phyloP scores from a whole-genome alignment of 164 flowering plant genomes.

The Piper betle region DNA sequence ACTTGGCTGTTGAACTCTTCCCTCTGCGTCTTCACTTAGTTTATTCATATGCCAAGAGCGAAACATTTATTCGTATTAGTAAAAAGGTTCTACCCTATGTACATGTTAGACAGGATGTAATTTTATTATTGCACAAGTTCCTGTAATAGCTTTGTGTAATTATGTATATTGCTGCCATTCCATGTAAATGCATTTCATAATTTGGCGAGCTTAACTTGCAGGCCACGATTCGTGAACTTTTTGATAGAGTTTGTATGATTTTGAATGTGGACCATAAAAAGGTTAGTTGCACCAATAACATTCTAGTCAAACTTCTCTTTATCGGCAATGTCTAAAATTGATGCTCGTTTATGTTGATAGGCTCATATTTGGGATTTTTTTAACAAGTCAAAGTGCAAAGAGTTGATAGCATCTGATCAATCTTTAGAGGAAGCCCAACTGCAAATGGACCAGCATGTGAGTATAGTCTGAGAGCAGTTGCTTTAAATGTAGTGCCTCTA shows the following conservation, averaged over 20 bases:
- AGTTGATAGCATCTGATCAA: slow-evolving; percentile 24
- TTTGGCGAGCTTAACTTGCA: slow-evolving; percentile 17
- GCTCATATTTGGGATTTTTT: slow-evolving; percentile 72
- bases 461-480: slow-evolving; percentile 10
- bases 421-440: slow-evolving; percentile 58
- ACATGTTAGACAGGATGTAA: too few species aligned
- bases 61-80: slow-evolving; percentile 47
- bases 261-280: slow-evolving; percentile 39
- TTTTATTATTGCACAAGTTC: neutral
- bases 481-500: neutral
- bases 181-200: neutral
- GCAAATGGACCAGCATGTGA: slow-evolving; percentile 91
- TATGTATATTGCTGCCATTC: neutral
- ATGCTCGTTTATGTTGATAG: slow-evolving; percentile 23
- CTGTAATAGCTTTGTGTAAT: too few species aligned
- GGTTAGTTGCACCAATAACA: slow-evolving; percentile 21
- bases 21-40: slow-evolving; percentile 59
- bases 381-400: slow-evolving; percentile 31
- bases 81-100: slow-evolving; percentile 44
- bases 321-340: neutral
- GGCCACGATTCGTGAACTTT: slow-evolving; percentile 63
- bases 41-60: slow-evolving; percentile 49
- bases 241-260: slow-evolving; percentile 37
- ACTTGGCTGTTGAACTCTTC: slow-evolving; percentile 62
- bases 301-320: neutral